A percentile compares a stretch with the other conserved stretches of the same genome.
phyloP scores from a whole-genome alignment of 805 yeast genomes.

The Phaffomyces opuntiae region DNA sequence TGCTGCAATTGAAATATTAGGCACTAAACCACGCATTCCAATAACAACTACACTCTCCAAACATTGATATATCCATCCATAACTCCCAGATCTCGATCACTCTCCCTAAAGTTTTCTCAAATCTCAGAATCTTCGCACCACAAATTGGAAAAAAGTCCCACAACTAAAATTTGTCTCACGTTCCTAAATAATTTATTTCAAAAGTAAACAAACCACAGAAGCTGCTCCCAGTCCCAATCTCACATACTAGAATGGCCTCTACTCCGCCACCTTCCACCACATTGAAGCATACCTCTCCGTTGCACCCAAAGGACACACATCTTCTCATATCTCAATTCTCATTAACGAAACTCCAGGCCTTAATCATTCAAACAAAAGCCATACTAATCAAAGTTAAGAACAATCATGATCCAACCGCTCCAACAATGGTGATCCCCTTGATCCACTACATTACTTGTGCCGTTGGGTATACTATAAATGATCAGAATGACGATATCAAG shows the following conservation, averaged over 20 bases:
- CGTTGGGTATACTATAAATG: slow-evolving; percentile 2
- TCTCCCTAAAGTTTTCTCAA: no score
- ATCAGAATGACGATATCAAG: not conserved
- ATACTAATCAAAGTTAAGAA: slow-evolving; percentile 10
- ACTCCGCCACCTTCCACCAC: slow-evolving; percentile 16
- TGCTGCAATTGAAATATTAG: no score
- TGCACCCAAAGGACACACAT: slow-evolving; percentile 45
- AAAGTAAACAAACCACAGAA: not conserved
- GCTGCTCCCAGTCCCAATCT: not conserved
- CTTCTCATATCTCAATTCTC: slow-evolving; percentile 51
- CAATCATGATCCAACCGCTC: not conserved
- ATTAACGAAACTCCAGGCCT: slow-evolving; percentile 35
- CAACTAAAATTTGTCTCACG: no score
- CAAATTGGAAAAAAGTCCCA: no score
- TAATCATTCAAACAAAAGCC: slow-evolving; percentile 27
- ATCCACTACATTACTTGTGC: slow-evolving; percentile 10
- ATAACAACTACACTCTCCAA: no score
- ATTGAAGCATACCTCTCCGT: slow-evolving; percentile 23
- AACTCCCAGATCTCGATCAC: no score
- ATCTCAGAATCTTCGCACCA: no score
- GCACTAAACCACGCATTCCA: no score
- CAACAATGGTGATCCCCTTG: slow-evolving; percentile 10
- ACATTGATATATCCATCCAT: no score
- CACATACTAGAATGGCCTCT: not conserved
- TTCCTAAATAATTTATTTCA: no score